phyloP scores from a whole-genome alignment of 2,329 filamentous ascomycete genomes.

The Colletotrichum sidae region DNA sequence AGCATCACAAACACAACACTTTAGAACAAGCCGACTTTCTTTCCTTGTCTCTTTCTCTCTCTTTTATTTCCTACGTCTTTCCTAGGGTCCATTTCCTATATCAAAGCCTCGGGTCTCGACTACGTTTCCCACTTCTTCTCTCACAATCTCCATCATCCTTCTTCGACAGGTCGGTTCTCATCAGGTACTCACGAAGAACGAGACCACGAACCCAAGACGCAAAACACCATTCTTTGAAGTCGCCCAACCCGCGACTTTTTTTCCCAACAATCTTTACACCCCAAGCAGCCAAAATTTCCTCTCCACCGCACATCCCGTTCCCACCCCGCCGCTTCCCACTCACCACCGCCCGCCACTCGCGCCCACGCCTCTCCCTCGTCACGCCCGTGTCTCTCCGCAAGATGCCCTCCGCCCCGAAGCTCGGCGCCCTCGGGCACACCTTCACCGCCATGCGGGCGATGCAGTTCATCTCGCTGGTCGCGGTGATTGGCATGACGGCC shows the following conservation, averaged over 20 bases:
- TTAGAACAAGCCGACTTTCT: constrained; percentile 40
- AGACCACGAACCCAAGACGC: constrained; percentile 7
- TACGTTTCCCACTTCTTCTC: constrained; percentile 27
- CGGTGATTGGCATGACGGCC: constrained; percentile 82
- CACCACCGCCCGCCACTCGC: constrained; percentile 50
- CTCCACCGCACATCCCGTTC: constrained; percentile 48
- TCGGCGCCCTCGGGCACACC: constrained; percentile 81
- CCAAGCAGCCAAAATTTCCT: constrained; percentile 38
- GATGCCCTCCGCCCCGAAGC: constrained; percentile 62
- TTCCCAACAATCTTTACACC: constrained; percentile 7
- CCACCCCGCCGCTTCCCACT: constrained; percentile 55
- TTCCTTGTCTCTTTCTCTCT: constrained; percentile 41
- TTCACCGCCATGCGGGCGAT: constrained; percentile 80
- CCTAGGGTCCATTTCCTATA: constrained; percentile 39
- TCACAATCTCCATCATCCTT: not conserved
- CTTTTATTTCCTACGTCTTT: constrained; percentile 41
- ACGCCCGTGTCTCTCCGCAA: constrained; percentile 47
- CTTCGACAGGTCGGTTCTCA: constrained; percentile 6
- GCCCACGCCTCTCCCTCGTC: constrained; percentile 57
- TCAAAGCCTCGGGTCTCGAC: constrained; percentile 40
- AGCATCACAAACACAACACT: constrained; percentile 27
- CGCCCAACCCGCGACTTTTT: too few relatives aligned
- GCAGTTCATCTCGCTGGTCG: constrained; percentile 77
- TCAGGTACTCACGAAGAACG: constrained; percentile 4
- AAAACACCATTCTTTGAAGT: not conserved